phyloP scores from a whole-genome alignment of 495 filamentous ascomycete genomes.

The Viridothelium virens region DNA sequence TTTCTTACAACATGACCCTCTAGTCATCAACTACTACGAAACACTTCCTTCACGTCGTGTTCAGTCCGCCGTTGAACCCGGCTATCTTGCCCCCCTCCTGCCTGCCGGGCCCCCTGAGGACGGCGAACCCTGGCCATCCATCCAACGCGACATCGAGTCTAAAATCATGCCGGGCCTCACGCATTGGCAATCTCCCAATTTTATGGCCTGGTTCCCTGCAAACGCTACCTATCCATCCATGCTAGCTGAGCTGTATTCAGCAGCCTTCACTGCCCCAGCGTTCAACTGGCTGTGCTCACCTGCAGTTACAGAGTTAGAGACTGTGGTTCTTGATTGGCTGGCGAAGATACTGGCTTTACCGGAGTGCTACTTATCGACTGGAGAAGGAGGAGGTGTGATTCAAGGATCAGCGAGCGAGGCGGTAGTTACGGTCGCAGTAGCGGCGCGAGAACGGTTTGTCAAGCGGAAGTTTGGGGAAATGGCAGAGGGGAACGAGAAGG shows the following conservation, averaged over 20 bases:
- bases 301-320: slow-evolving; percentile 93
- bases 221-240: slow-evolving; percentile 75
- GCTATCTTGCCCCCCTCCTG: slow-evolving; percentile 76
- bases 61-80: slow-evolving; percentile 69
- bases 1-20: slow-evolving; percentile 14
- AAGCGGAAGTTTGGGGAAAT: slow-evolving; percentile 21
- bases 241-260: slow-evolving; percentile 86
- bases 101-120: slow-evolving; percentile 64
- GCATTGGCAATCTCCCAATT: slow-evolving; percentile 92
- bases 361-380: slow-evolving; percentile 65
- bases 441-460: slow-evolving; percentile 70
- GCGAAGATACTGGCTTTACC: slow-evolving; percentile 67
- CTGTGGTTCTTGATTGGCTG: slow-evolving; percentile 88
- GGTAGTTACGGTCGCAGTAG: slow-evolving; percentile 77
- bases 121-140: slow-evolving; percentile 69
- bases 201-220: slow-evolving; percentile 94
- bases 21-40: slow-evolving; percentile 80
- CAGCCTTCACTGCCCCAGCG: slow-evolving; percentile 78
- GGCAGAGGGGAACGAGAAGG: slow-evolving; percentile 4
- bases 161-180: slow-evolving; percentile 93
- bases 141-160: slow-evolving; percentile 75
- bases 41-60: slow-evolving; percentile 63
- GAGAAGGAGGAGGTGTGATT: slow-evolving; percentile 82
- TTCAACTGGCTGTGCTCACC: slow-evolving; percentile 98
- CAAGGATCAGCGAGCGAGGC: slow-evolving; percentile 91